These are phyloP conservation scores for Trametes gibbosa DNA, from an alignment of 768 basidiomycete species.

Conservation along the genomic window DNA sequence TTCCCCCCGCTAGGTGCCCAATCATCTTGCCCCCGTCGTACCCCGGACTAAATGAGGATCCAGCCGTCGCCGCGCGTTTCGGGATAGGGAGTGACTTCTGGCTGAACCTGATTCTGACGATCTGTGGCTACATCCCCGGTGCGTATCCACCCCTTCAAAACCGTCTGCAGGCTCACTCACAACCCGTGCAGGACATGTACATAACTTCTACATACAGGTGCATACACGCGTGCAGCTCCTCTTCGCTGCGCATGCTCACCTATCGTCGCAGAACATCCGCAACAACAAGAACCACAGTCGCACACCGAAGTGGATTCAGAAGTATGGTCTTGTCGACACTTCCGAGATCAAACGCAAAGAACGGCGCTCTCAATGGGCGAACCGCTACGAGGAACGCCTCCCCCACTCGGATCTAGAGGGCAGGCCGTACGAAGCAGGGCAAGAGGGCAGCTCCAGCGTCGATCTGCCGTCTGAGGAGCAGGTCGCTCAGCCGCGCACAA, in stretches of 20 bases:
- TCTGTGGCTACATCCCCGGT: conserved; percentile 92
- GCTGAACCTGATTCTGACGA: conserved; percentile 83
- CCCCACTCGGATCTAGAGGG: conserved; percentile 67
- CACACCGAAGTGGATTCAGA: conserved; percentile 94
- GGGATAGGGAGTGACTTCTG: conserved; percentile 91
- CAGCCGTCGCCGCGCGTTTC: conserved; percentile 92
- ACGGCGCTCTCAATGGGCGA: conserved; percentile 83
- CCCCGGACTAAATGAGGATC: conserved; percentile 1
- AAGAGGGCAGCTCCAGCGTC: conserved; percentile 42
- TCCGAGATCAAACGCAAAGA: conserved; percentile 75
- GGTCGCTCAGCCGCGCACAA: conserved; percentile 24
- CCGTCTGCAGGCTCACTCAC: conserved; percentile 1
- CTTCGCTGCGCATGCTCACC: background rate
- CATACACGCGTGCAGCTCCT: background rate
- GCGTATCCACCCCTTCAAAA: conserved; percentile 14
- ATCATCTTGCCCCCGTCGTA: background rate
- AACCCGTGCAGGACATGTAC: conserved; percentile 64
- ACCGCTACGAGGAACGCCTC: conserved; percentile 80
- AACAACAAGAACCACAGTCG: conserved; percentile 92
- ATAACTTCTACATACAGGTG: conserved; percentile 91
- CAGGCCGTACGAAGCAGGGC: conserved; percentile 77
- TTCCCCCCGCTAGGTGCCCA: conserved; percentile 85
- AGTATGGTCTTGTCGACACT: conserved; percentile 86
- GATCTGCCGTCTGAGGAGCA: conserved; percentile 28
- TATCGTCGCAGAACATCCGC: conserved; percentile 70